Evolutionary conservation across 2,329 filamentous ascomycete species (phyloP), one percentile per base, ranked within the genome.

Genomic region (Apiospora koreana): DNA sequence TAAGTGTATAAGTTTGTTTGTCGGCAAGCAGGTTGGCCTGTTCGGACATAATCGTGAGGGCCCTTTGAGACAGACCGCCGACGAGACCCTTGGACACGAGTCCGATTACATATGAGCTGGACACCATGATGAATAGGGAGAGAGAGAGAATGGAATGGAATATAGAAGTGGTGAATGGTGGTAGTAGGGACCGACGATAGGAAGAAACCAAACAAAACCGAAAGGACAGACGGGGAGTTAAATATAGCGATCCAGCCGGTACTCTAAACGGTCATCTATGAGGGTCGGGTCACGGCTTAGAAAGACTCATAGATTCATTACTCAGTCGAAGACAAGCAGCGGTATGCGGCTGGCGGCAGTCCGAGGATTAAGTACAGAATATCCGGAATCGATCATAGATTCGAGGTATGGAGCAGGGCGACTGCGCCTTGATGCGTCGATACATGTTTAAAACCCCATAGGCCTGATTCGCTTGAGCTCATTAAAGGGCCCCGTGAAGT

Each of bases 21-120:
- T 76, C 71, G 31, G 74, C 69, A 64, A 73, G 25, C 18, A 46
- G 75, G 31, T 62, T 58, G 62, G 72, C 71, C 43, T 76, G 74
- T 73, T 74, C 74, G 71, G 78, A 78, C 74, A 78, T 77, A 72
- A 78, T 75, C 70, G 77, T 78, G 65, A 77, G 69, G 18, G 77
- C 77, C 69, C 77, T 75, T 41, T 77, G 72, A 65, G 75, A 75
- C 68, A 80, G 71, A 70, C 77, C 75, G 31, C 77, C 77, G 42
- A 79, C 65, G 67, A 75, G 68, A 21, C 77, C 75, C 31, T 75
- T 73, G 54, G 77, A 76, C 71, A 68, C 66, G 2, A 50, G 43
- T 31, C 66, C 23, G 35, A 68, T 54, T 54, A 68, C 66, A 50
- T 68, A 68, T 54, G 28, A 35, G 45, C 45, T 48, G 31, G 66